Evolutionary conservation across 257 asterid genomes (phyloP).

Genomic region (Rauvolfia tetraphylla): DNA sequence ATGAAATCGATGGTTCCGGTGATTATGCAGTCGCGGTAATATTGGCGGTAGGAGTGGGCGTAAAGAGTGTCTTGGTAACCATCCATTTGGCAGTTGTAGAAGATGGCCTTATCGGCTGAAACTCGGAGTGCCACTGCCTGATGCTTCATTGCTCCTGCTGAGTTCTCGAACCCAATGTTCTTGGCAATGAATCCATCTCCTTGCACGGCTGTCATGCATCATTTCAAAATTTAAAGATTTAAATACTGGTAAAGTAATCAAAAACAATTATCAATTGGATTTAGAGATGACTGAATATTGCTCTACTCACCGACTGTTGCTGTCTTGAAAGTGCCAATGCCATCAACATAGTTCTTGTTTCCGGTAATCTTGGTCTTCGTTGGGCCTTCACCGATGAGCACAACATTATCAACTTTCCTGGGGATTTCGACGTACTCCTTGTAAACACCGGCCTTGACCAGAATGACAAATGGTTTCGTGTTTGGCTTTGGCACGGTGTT

Average conservation of each 20-base stretch:
- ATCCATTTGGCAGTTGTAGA: constrained; percentile 64
- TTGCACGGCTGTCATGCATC: constrained; percentile 45
- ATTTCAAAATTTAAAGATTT: not conserved
- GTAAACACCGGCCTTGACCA: constrained; percentile 37
- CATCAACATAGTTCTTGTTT: constrained; percentile 23
- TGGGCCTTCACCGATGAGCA: constrained; percentile 43
- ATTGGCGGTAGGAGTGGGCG: constrained; percentile 67
- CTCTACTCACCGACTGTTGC: constrained; percentile 38
- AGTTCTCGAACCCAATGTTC: constrained; percentile 73
- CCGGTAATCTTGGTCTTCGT: constrained; percentile 39
- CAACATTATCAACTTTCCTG: constrained; percentile 14
- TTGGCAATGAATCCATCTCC: constrained; percentile 61
- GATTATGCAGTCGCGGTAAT: constrained; percentile 61
- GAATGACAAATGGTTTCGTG: constrained; percentile 22
- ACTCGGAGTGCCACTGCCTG: constrained; percentile 77
- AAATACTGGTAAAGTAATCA: not conserved
- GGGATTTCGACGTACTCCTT: constrained; percentile 26
- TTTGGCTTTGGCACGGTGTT: constrained; percentile 13
- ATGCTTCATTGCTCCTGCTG: constrained; percentile 60
- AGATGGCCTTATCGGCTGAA: constrained; percentile 54
- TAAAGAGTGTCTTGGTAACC: constrained; percentile 78
- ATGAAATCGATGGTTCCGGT: constrained; percentile 75
- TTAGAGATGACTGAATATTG: not conserved
- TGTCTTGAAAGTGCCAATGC: constrained; percentile 28
- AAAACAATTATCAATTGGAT: not conserved